Conservation (phyloP, 805 yeast genomes). For the Priceomyces medius region DNA sequence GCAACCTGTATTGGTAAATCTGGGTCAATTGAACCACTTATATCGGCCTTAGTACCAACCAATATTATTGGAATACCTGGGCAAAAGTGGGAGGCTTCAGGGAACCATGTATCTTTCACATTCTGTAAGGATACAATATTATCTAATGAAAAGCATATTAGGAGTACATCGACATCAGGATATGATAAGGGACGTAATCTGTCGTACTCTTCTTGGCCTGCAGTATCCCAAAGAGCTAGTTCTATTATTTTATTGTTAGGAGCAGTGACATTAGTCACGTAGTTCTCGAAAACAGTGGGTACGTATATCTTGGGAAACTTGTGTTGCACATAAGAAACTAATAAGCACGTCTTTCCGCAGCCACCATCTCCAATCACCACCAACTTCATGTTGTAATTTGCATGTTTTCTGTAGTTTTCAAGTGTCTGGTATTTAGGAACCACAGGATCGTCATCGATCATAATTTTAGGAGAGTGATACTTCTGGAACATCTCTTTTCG, state of each 20-base stretch:
- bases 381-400: conserved; percentile 45
- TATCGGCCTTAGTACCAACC: conserved; percentile 82
- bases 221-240: conserved; percentile 84
- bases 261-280: conserved; percentile 60
- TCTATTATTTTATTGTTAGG: conserved; percentile 78
- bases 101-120: conserved; percentile 80
- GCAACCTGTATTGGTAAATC: conserved; percentile 56
- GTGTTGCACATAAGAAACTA: conserved; percentile 67
- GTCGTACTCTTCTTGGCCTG: conserved; percentile 86
- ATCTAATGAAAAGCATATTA: conserved; percentile 75
- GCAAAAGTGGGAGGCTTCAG: conserved; percentile 82
- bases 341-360: conserved; percentile 83
- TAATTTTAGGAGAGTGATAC: conserved; percentile 23
- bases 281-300: conserved; percentile 83
- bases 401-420: conserved; percentile 19
- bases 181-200: conserved; percentile 75
- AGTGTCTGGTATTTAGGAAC: conserved; percentile 36
- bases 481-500: conserved; percentile 22
- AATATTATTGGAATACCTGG: conserved; percentile 74
- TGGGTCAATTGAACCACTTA: conserved; percentile 37
- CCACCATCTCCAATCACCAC: conserved; percentile 91
- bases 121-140: conserved; percentile 62
- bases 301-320: conserved; percentile 70
- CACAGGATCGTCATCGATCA: conserved; percentile 36
- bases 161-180: conserved; percentile 72